Evolutionary conservation across 176 grass and related monocot species (phyloP).

Genomic region (Rhipidocladum racemiflorum): DNA sequence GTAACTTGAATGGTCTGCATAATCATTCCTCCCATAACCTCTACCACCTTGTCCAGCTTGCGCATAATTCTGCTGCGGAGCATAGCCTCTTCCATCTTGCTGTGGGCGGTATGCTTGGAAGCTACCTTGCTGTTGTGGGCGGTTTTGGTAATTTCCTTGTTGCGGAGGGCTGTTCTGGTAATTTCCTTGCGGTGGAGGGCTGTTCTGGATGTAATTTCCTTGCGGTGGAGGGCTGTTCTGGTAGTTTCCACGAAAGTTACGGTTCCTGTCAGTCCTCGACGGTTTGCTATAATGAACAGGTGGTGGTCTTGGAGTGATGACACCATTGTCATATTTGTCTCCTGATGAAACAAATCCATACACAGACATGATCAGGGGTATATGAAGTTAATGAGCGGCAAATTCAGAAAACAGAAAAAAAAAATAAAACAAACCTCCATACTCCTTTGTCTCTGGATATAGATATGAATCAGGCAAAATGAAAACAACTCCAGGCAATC

Average conservation of each 20-base stretch:
- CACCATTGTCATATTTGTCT: slow-evolving; percentile 89
- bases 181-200: slow-evolving; percentile 38
- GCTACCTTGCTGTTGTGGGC: slow-evolving; percentile 36
- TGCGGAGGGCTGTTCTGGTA: slow-evolving; percentile 37
- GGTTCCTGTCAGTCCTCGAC: slow-evolving; percentile 52
- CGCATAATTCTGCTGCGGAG: slow-evolving; percentile 44
- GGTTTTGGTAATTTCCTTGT: no score
- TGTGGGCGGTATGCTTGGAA: slow-evolving; percentile 35
- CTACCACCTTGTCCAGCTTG: slow-evolving; percentile 46
- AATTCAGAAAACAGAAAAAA: not conserved
- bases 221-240: slow-evolving; percentile 41
- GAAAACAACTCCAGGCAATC: slow-evolving; percentile 94
- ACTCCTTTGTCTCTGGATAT: slow-evolving; percentile 90
- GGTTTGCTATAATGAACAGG: slow-evolving; percentile 70
- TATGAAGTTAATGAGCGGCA: not conserved
- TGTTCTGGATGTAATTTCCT: slow-evolving; percentile 50
- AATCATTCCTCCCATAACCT: slow-evolving; percentile 33
- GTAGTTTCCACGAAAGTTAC: slow-evolving; percentile 48
- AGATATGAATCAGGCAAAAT: slow-evolving; percentile 92
- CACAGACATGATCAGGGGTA: not conserved
- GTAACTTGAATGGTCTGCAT: slow-evolving; percentile 32
- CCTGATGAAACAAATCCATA: slow-evolving; percentile 48
- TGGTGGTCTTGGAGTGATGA: slow-evolving; percentile 77
- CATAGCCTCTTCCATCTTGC: slow-evolving; percentile 56
- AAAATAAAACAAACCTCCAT: slow-evolving; percentile 68